These are phyloP conservation scores for Camellia oleifera DNA, from an alignment of 179 eudicot genomes.

Conservation along the genomic window DNA sequence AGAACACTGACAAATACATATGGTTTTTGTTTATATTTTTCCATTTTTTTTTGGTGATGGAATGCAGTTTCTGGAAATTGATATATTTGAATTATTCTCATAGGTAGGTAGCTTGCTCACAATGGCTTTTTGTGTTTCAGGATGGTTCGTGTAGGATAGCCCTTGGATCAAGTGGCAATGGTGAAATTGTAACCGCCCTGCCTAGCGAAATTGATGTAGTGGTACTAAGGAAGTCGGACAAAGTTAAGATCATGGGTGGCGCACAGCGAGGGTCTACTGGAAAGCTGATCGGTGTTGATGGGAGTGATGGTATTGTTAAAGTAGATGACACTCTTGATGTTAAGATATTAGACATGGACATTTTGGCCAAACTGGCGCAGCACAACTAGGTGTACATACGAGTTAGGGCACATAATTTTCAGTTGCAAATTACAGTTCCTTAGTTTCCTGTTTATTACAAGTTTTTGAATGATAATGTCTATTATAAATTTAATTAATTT, in stretches of 20 bases:
- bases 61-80: too few species aligned
- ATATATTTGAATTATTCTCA: neutral
- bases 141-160: conserved; percentile 86
- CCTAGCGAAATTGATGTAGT: conserved; percentile 72
- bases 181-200: conserved; percentile 52
- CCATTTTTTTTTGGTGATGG: neutral
- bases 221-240: conserved; percentile 73
- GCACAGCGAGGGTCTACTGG: conserved; percentile 82
- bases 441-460: too few species aligned
- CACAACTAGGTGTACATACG: conserved; percentile 3
- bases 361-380: conserved; percentile 69
- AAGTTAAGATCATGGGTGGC: conserved; percentile 91
- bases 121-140: conserved; percentile 29
- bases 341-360: conserved; percentile 84
- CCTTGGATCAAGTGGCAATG: conserved; percentile 69
- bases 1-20: too few species aligned
- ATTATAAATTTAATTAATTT: too few species aligned
- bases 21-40: too few species aligned
- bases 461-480: too few species aligned
- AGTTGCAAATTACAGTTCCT: neutral
- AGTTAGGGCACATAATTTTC: neutral
- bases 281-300: conserved; percentile 88
- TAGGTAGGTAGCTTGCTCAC: neutral
- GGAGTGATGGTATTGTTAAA: conserved; percentile 91
- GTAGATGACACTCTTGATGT: conserved; percentile 86